Conservation (phyloP, 371 early-diverging fungal species). For the Apophysomyces trapeziformis region DNA sequence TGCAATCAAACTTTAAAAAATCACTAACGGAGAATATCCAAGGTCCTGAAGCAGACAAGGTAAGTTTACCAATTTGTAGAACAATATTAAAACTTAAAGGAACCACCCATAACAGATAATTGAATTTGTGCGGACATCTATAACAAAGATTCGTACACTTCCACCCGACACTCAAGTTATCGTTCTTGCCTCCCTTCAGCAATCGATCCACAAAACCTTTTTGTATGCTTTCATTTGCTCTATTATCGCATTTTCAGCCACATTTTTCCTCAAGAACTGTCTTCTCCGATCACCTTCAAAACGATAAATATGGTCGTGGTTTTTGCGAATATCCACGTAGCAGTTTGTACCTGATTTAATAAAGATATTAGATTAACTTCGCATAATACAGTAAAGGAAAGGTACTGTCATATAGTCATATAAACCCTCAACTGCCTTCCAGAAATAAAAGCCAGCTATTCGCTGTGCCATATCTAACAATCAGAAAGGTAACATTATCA, state of each 20-base stretch:
- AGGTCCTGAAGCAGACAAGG: conserved; percentile 42
- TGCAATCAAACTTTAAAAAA: conserved; percentile 44
- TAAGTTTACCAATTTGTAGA: background rate
- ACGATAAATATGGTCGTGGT: background rate
- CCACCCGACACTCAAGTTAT: conserved; percentile 29
- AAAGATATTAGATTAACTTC: too few relatives aligned
- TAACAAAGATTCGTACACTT: conserved; percentile 35
- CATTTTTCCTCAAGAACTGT: conserved; percentile 26
- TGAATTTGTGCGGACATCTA: conserved; percentile 43
- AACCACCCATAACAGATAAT: conserved; percentile 22
- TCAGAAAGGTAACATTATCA: too few relatives aligned
- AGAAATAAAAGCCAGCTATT: too few relatives aligned
- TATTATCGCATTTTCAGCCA: conserved; percentile 21
- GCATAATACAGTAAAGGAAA: too few relatives aligned
- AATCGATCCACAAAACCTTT: conserved; percentile 26
- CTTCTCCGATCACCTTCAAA: background rate
- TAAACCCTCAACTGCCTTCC: too few relatives aligned
- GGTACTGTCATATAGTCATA: too few relatives aligned
- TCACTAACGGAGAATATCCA: conserved; percentile 28
- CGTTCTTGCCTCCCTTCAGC: conserved; percentile 23
- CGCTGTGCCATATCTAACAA: too few relatives aligned
- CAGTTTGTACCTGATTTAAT: too few relatives aligned
- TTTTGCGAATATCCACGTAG: too few relatives aligned
- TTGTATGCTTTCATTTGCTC: conserved; percentile 29
- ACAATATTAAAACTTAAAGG: background rate